A percentile compares a stretch with the other conserved stretches of the same genome.
Conservation (phyloP, 2,329 filamentous ascomycete species). For the Pseudophaeomoniella oleicola region DNA sequence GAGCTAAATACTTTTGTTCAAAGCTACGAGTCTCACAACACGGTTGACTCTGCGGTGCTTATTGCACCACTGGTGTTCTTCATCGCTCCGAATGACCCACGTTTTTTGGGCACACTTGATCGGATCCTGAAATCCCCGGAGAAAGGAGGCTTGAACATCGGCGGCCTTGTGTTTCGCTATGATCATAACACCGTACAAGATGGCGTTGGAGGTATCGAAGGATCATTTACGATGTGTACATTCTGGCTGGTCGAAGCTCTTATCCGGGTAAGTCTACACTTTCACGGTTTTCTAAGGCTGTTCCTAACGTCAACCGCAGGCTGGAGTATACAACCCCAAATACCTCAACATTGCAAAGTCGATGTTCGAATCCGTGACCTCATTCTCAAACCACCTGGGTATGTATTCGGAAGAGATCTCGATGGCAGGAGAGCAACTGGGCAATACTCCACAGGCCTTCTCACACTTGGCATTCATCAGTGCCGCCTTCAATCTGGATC, state of each 20-base stretch:
- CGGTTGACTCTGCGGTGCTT: slow-evolving; percentile 59
- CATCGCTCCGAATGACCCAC: slow-evolving; percentile 60
- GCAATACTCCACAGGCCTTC: slow-evolving; percentile 68
- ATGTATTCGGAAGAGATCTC: slow-evolving; percentile 74
- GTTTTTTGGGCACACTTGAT: slow-evolving; percentile 59
- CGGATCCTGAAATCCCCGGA: slow-evolving; percentile 57
- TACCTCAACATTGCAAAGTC: slow-evolving; percentile 38
- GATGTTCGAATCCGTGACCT: slow-evolving; percentile 64
- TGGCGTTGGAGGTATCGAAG: slow-evolving; percentile 59
- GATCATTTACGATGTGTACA: slow-evolving; percentile 68
- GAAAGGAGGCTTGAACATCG: slow-evolving; percentile 60
- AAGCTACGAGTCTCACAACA: slow-evolving; percentile 57
- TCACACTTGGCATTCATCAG: slow-evolving; percentile 63
- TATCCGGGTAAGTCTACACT: slow-evolving; percentile 37
- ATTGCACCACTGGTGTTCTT: slow-evolving; percentile 71
- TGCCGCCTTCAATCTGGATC: slow-evolving; percentile 62
- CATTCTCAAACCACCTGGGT: slow-evolving; percentile 59
- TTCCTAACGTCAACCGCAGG: neutral
- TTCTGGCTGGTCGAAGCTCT: slow-evolving; percentile 73
- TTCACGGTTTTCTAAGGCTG: slow-evolving; percentile 30
- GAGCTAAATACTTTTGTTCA: slow-evolving; percentile 58
- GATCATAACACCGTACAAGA: slow-evolving; percentile 55
- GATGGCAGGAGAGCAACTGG: slow-evolving; percentile 59
- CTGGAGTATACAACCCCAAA: slow-evolving; percentile 12
- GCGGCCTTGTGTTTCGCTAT: slow-evolving; percentile 63